Conservation (phyloP, 139 green algal species). For the Auxenochlorella protothecoides region DNA sequence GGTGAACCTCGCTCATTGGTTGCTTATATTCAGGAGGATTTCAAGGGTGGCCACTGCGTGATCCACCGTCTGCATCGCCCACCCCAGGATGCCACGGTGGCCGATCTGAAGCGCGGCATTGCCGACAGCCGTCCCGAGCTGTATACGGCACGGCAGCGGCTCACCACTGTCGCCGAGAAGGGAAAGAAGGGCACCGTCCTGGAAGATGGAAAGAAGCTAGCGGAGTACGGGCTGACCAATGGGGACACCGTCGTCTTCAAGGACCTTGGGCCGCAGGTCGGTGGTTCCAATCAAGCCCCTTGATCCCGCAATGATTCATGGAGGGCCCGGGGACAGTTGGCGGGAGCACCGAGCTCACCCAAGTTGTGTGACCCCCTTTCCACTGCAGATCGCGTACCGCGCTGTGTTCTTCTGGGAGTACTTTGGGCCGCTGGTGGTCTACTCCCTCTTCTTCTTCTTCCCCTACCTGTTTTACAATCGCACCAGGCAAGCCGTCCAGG, state of each 20-base stretch:
- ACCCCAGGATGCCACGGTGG: slow-evolving; percentile 50
- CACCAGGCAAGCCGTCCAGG: no score
- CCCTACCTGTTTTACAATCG: slow-evolving; percentile 56
- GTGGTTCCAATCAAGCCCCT: no score
- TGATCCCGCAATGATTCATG: neutral
- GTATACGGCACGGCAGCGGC: slow-evolving; percentile 62
- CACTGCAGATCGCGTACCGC: slow-evolving; percentile 73
- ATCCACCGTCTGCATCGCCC: no score
- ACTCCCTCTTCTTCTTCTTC: slow-evolving; percentile 85
- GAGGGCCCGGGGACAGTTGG: neutral
- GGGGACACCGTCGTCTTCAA: no score
- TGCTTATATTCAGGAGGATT: no score
- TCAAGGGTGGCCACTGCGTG: no score
- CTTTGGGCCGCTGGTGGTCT: slow-evolving; percentile 86
- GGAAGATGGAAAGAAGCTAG: no score
- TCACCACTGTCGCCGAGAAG: slow-evolving; percentile 18
- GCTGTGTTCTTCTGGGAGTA: slow-evolving; percentile 99
- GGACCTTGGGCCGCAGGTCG: no score
- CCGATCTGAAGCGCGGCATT: slow-evolving; percentile 70
- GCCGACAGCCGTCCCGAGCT: slow-evolving; percentile 34
- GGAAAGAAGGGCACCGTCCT: neutral
- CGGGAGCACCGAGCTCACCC: neutral
- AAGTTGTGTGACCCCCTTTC: neutral
- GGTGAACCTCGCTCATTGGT: no score
- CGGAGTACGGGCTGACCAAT: no score